Conservation (phyloP, 371 early-diverging fungal genomes). For the Actinomortierella ambigua region DNA sequence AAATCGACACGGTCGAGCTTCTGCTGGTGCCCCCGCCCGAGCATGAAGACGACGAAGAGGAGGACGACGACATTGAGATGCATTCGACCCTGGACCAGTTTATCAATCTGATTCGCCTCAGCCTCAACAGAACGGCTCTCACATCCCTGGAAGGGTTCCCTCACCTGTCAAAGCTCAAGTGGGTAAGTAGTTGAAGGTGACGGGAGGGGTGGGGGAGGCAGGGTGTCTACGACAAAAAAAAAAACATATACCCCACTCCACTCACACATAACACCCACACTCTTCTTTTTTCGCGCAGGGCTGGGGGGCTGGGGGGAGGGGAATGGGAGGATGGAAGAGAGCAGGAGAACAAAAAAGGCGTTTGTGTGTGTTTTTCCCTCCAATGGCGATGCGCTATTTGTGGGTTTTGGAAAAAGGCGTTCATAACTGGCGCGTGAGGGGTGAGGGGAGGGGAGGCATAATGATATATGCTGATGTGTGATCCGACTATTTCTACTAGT, state of each 20-base stretch:
- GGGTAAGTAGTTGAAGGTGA: slow-evolving; percentile 22
- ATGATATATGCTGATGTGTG: no score
- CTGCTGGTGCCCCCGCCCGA: slow-evolving; percentile 27
- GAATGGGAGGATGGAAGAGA: not conserved
- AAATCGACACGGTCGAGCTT: slow-evolving; percentile 38
- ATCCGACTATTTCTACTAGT: no score
- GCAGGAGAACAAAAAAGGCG: no score
- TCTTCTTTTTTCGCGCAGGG: no score
- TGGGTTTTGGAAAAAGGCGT: no score
- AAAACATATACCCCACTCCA: no score
- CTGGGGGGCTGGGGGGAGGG: no score
- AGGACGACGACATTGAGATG: slow-evolving; percentile 24
- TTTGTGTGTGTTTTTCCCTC: not conserved
- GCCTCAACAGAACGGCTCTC: slow-evolving; percentile 46
- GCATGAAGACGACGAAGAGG: slow-evolving; percentile 15
- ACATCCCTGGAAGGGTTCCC: slow-evolving; percentile 31
- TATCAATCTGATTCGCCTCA: slow-evolving; percentile 49
- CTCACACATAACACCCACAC: no score
- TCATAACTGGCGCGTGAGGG: no score
- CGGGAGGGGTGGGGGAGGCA: not conserved
- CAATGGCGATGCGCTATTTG: no score
- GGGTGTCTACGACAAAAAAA: no score
- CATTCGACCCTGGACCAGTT: slow-evolving; percentile 51
- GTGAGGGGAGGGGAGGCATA: no score
- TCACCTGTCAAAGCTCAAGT: slow-evolving; percentile 25